phyloP scores from a whole-genome alignment of 345 rosid species.

The Moringa oleifera region DNA sequence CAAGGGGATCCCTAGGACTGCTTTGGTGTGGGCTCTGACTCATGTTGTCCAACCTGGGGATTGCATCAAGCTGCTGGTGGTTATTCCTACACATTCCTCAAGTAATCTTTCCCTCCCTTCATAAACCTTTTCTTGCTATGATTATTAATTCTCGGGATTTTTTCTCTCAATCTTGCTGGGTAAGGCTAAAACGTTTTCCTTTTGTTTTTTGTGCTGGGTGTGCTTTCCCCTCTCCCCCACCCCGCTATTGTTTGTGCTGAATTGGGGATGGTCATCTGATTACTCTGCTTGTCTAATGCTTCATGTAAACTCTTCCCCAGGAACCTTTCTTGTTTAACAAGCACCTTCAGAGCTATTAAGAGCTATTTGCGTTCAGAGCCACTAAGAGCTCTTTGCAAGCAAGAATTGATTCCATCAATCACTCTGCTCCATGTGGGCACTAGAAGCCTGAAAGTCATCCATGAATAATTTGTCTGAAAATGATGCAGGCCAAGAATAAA shows the following conservation, averaged over 20 bases:
- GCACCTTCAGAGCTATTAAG: too few species aligned
- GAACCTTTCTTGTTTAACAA: background rate
- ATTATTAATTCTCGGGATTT: background rate
- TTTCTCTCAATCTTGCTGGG: background rate
- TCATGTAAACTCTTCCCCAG: background rate
- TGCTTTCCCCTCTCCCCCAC: background rate
- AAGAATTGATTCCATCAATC: too few species aligned
- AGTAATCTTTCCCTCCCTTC: conserved; percentile 29
- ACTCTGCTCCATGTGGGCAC: background rate
- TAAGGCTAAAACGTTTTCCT: background rate
- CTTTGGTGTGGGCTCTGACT: conserved; percentile 84
- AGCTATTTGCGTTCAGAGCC: background rate
- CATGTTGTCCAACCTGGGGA: conserved; percentile 93
- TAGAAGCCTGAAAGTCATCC: background rate
- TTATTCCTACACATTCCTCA: conserved; percentile 62
- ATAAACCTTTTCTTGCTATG: background rate
- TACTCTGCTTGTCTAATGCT: background rate
- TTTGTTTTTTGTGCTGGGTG: background rate
- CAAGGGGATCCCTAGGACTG: conserved; percentile 79
- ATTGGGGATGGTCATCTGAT: too few species aligned
- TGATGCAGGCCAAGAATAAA: too few species aligned
- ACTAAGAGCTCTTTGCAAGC: background rate
- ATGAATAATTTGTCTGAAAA: background rate
- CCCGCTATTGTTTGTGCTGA: too few species aligned
- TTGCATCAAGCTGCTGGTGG: conserved; percentile 77